Conservation (phyloP, 441 rosid species). For the Adansonia madagascariensis region DNA sequence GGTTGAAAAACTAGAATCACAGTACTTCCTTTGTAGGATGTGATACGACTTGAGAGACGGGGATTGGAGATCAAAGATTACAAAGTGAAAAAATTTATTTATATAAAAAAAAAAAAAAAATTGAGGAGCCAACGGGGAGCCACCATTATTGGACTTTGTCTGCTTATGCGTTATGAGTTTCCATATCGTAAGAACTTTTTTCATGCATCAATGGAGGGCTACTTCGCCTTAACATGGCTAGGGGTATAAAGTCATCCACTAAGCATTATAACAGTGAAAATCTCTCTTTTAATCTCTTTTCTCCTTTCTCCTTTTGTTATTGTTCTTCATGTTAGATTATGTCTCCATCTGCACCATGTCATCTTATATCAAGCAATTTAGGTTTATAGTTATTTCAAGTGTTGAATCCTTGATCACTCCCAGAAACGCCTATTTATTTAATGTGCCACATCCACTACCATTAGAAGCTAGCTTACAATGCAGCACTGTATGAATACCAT, state of each 20-base stretch:
- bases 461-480: not conserved
- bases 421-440: not conserved
- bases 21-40: constrained; percentile 23
- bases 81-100: not conserved
- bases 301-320: not conserved
- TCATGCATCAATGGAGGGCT: constrained; percentile 25
- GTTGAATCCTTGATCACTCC: not conserved
- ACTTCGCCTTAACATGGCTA: constrained; percentile 9
- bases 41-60: constrained; percentile 29
- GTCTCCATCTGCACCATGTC: not conserved
- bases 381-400: not conserved
- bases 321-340: not conserved
- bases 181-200: constrained; percentile 22
- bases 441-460: not conserved
- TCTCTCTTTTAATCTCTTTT: not conserved
- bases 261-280: not conserved
- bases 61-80: constrained; percentile 22
- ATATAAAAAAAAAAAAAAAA: not conserved
- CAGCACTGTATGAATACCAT: not conserved
- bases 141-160: constrained; percentile 21
- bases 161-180: not conserved
- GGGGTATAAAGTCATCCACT: constrained; percentile 14
- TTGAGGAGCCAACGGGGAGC: not conserved
- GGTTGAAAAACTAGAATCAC: constrained; percentile 28
- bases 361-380: not conserved